A percentile compares a stretch with the other conserved stretches of the same genome.
phyloP scores from a whole-genome alignment of 2,329 filamentous ascomycete species.

The Grosmannia huntii region DNA sequence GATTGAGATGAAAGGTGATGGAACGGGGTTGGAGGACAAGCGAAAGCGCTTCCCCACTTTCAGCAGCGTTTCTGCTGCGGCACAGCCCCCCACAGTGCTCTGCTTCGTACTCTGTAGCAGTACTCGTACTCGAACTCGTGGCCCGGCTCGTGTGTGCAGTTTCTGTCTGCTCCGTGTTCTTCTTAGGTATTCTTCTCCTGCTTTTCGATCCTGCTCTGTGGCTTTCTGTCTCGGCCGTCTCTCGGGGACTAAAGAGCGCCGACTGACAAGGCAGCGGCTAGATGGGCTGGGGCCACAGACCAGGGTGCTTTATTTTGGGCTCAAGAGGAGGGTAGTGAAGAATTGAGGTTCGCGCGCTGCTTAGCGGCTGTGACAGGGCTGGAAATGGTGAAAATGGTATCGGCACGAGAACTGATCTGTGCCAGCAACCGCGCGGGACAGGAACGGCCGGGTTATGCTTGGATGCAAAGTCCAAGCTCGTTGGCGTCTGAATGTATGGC shows the following conservation, averaged over 20 bases:
- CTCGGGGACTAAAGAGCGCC: not conserved
- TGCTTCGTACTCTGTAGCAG: too few relatives aligned
- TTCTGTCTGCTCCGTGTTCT: not conserved
- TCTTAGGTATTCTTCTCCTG: not conserved
- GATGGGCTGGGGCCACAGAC: not conserved
- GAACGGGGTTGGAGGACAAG: not conserved
- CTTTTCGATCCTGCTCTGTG: not conserved
- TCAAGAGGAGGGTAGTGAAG: not conserved
- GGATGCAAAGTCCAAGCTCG: not conserved
- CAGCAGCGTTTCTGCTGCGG: not conserved
- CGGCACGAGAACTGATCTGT: not conserved
- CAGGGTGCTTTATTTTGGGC: not conserved
- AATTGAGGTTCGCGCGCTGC: not conserved
- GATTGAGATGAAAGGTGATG: conserved; percentile 3
- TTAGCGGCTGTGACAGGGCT: not conserved
- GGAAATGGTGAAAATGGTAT: not conserved
- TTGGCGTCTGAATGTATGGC: not conserved
- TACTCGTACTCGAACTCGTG: not conserved
- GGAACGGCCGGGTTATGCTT: not conserved
- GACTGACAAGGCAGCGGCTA: not conserved
- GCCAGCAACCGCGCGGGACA: not conserved
- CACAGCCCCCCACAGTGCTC: not conserved
- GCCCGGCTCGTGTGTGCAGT: not conserved
- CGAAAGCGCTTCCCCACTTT: conserved; percentile 1
- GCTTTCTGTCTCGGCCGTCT: not conserved